phyloP scores from a whole-genome alignment of 331 rosid species.

The Saraca asoca region DNA sequence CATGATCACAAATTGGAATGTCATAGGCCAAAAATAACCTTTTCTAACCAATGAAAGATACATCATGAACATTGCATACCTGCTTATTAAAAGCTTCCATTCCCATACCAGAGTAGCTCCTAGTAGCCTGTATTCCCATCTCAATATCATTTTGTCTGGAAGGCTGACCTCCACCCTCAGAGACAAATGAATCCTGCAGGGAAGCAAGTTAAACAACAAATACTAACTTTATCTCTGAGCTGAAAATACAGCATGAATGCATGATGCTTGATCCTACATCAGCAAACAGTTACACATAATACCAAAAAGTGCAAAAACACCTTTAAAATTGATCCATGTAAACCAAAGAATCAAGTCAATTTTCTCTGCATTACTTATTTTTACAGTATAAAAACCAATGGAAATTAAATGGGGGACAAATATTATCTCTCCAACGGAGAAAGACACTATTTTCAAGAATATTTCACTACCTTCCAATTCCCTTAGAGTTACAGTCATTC shows the following conservation, averaged over 20 bases:
- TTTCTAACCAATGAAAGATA: conserved; percentile 25
- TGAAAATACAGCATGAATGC: conserved; percentile 14
- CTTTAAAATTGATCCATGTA: conserved; percentile 20
- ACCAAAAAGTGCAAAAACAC: conserved; percentile 17
- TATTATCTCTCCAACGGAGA: conserved; percentile 11
- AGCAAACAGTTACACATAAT: conserved; percentile 17
- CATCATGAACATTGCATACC: conserved; percentile 47
- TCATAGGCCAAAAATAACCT: conserved; percentile 1
- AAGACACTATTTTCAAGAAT: conserved; percentile 14
- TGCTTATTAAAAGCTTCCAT: conserved; percentile 89
- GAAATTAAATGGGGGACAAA: conserved; percentile 21
- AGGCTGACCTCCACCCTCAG: conserved; percentile 68
- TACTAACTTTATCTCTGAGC: conserved; percentile 27
- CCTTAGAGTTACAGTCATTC: neutral
- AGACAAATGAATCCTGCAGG: conserved; percentile 76
- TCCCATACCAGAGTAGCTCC: conserved; percentile 61
- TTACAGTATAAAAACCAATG: conserved; percentile 6
- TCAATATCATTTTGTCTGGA: conserved; percentile 77
- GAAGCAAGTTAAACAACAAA: conserved; percentile 24
- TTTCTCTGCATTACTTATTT: neutral
- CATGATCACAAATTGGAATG: conserved; percentile 3
- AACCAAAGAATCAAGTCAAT: neutral
- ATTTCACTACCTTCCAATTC: conserved; percentile 2
- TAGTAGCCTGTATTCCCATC: conserved; percentile 68
- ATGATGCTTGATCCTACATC: conserved; percentile 13